Percentiles rank a stretch among this genome's conserved stretches.
Conservation (phyloP, 345 rosid genomes). For the Corymbia maculata region DNA sequence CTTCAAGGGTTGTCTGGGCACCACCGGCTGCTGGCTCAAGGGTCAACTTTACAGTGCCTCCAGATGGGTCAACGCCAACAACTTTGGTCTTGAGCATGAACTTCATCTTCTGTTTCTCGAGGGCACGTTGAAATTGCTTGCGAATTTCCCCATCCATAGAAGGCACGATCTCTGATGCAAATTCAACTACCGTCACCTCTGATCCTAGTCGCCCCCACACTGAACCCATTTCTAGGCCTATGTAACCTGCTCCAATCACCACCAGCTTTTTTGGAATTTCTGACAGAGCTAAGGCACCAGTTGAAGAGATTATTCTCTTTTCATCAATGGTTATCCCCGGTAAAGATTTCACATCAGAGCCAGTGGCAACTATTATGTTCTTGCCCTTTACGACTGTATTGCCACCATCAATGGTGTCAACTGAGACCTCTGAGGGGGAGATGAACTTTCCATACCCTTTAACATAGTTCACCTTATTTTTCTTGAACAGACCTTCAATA, state of each 20-base stretch:
- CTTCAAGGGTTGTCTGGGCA: slow-evolving; percentile 72
- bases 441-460: slow-evolving; percentile 90
- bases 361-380: slow-evolving; percentile 84
- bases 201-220: slow-evolving; percentile 95
- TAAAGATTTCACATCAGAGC: slow-evolving; percentile 92
- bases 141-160: slow-evolving; percentile 95
- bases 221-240: slow-evolving; percentile 99
- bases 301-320: slow-evolving; percentile 86
- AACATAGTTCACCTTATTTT: slow-evolving; percentile 91
- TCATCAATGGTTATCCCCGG: slow-evolving; percentile 96
- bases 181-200: slow-evolving; percentile 97
- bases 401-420: slow-evolving; percentile 75
- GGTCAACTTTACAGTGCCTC: slow-evolving; percentile 69
- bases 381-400: slow-evolving; percentile 78
- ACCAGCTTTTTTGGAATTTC: slow-evolving; percentile 91
- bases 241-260: slow-evolving; percentile 97
- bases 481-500: slow-evolving; percentile 94
- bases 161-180: slow-evolving; percentile 88
- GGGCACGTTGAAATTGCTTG: slow-evolving; percentile 83
- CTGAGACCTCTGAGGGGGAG: slow-evolving; percentile 88
- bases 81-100: slow-evolving; percentile 98
- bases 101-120: slow-evolving; percentile 98
- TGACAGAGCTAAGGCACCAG: slow-evolving; percentile 75
- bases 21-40: slow-evolving; percentile 93
- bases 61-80: slow-evolving; percentile 72